A percentile compares a stretch with the other conserved stretches of the same genome.
phyloP scores from a whole-genome alignment of 768 basidiomycete genomes.

The Phylloporus sp. region DNA sequence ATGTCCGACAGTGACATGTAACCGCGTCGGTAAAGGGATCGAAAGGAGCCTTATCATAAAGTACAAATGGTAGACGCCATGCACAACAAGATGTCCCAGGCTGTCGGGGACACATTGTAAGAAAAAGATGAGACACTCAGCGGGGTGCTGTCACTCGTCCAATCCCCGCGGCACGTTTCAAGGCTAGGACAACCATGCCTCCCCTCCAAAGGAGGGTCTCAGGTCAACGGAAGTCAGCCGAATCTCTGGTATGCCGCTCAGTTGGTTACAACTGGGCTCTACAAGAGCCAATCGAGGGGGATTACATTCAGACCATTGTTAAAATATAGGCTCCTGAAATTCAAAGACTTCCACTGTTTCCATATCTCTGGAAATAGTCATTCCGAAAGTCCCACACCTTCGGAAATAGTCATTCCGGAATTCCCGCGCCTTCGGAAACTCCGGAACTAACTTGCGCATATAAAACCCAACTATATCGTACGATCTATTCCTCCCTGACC shows the following conservation, averaged over 20 bases:
- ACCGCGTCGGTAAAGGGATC: background rate
- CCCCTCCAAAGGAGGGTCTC: conserved; percentile 38
- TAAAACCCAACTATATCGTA: too few species aligned
- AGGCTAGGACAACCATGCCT: conserved; percentile 22
- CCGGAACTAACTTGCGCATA: too few species aligned
- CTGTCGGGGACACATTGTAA: conserved; percentile 4
- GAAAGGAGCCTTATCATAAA: background rate
- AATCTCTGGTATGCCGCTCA: conserved; percentile 68
- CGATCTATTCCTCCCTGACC: too few species aligned
- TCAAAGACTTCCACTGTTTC: too few species aligned
- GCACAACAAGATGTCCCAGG: conserved; percentile 6
- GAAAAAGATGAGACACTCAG: conserved; percentile 5
- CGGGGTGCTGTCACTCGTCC: conserved; percentile 29
- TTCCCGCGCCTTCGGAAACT: too few species aligned
- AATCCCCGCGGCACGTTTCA: conserved; percentile 51
- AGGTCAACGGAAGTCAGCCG: conserved; percentile 30
- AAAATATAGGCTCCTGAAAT: too few species aligned
- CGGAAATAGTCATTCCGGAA: too few species aligned
- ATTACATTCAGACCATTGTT: conserved; percentile 77
- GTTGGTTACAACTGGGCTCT: conserved; percentile 53
- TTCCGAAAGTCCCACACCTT: too few species aligned
- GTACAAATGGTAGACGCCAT: background rate
- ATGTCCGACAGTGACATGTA: background rate
- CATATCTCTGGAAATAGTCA: too few species aligned
- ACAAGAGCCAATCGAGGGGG: conserved; percentile 61